A percentile compares a stretch with the other conserved stretches of the same genome.
Conservation (phyloP, 1,284 basidiomycete species). For the Pseudozyma flocculosa region DNA sequence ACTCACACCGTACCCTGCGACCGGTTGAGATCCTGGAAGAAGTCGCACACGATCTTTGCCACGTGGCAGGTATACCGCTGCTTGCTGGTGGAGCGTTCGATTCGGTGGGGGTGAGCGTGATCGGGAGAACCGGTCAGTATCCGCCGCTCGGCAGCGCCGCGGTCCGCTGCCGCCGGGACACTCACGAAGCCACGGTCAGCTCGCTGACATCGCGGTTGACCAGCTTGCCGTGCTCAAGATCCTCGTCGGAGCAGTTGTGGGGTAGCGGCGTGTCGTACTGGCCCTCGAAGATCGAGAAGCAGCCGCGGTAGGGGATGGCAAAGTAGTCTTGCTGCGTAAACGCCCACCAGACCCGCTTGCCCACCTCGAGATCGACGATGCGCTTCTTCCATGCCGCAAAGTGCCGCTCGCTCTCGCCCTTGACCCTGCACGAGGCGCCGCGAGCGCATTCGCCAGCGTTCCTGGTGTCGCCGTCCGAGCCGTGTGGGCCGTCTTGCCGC, state of each 20-base stretch:
- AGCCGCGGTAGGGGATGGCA: constrained; percentile 37
- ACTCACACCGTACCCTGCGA: constrained; percentile 6
- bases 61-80: constrained; percentile 36
- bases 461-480: too few species aligned
- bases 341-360: constrained; percentile 43
- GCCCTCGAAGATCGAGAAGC: constrained; percentile 29
- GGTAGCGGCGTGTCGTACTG: constrained; percentile 41
- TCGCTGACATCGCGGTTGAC: constrained; percentile 30
- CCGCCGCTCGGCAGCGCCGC: too few species aligned
- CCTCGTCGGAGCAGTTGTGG: constrained; percentile 36
- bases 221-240: constrained; percentile 24
- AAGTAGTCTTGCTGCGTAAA: constrained; percentile 42
- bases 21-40: constrained; percentile 35
- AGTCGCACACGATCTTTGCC: constrained; percentile 37
- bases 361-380: constrained; percentile 38
- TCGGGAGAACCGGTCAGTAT: too few species aligned
- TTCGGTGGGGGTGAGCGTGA: too few species aligned
- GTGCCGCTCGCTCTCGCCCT: constrained; percentile 21
- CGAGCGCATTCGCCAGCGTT: too few species aligned
- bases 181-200: constrained; percentile 25
- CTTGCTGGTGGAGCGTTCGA: constrained; percentile 4
- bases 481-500: too few species aligned
- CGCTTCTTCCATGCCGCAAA: constrained; percentile 31
- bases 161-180: too few species aligned
- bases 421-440: constrained; percentile 18